Base-by-base conservation (phyloP, 495 filamentous ascomycete genomes). In the Penicillium coffeae region DNA sequence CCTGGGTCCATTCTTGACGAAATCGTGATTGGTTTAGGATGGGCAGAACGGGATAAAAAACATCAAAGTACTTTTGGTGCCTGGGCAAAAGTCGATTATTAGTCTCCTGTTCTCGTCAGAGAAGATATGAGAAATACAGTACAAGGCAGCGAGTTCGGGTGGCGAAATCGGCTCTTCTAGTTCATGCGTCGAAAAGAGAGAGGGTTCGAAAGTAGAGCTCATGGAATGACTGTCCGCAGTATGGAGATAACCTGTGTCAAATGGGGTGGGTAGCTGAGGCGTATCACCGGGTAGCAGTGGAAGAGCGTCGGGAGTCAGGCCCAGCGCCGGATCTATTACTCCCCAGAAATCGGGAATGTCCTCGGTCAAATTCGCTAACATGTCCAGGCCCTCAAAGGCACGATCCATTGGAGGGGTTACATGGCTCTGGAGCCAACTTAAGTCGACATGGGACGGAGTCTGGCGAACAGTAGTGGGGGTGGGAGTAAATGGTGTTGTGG, bases 41-140 rank as follows among this genome's bases (percentile, higher is more conserved):
- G 8, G 51, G 51, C n/a, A 54, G 21, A n/a, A 54, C 45, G 20
- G 51, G 38, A 49, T 54, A 47, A 19, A 54, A 42, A 21, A 43
- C 14, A 30, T 44, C 40, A 30, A 54, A 54, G 33, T 54, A 54
- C 12, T 42, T 49, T 20, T 49, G 45, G 25, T 54, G 51, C 21
- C 51, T 54, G 41, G 21, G 38, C 35, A 37, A 37, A 37, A n/a
- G 38, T 40, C 38, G 38, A 40, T 40, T 20, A 20, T 40, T 20
- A 40, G 38, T 40, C n/a, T 20, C 13, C 16, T 20, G n/a, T 40
- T 20, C 38, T 40, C 38, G 38, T 15, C 16, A 20, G 38, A 20
- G 16, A 40, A 21, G 38, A 40, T 40, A 40, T 15, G 38, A 20
- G 38, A 40, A 40, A 20, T 40, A 40, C 38, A 40, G 38, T 15